These are phyloP conservation scores for Craspedostauros australis DNA, from an alignment of 108 stramenopile species.

Conservation along the genomic window DNA sequence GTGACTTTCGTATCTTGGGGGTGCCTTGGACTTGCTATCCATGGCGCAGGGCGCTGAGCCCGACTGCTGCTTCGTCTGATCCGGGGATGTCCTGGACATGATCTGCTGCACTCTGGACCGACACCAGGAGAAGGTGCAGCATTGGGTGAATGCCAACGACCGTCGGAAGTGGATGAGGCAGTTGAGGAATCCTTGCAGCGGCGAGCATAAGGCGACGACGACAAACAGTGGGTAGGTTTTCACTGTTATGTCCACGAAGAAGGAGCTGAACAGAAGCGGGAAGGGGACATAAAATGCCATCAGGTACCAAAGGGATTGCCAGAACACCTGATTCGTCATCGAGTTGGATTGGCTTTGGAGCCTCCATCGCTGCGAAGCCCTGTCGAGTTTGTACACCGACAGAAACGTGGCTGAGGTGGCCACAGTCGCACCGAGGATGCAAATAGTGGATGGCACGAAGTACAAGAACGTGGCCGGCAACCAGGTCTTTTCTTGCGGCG, in stretches of 20 bases:
- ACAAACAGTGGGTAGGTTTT: neutral
- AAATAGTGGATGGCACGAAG: too few species aligned
- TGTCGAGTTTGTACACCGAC: too few species aligned
- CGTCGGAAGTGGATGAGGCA: conserved; percentile 32
- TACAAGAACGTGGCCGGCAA: too few species aligned
- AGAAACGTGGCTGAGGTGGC: too few species aligned
- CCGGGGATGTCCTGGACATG: too few species aligned
- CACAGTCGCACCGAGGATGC: too few species aligned
- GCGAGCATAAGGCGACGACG: conserved; percentile 9
- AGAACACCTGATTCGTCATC: neutral
- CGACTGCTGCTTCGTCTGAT: neutral
- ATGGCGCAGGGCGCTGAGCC: neutral
- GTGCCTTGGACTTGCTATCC: neutral
- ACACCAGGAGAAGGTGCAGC: neutral
- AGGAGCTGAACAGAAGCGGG: neutral
- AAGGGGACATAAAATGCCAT: neutral
- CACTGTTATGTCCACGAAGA: neutral
- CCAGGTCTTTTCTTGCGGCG: too few species aligned
- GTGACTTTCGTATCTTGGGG: neutral
- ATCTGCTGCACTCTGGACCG: too few species aligned
- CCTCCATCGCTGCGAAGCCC: too few species aligned
- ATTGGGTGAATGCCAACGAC: neutral
- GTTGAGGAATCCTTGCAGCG: conserved; percentile 42
- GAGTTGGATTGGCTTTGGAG: neutral
- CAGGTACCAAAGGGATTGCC: neutral